Evolutionary conservation across 768 basidiomycete genomes (phyloP).

Genomic region (Pholiota conissans): DNA sequence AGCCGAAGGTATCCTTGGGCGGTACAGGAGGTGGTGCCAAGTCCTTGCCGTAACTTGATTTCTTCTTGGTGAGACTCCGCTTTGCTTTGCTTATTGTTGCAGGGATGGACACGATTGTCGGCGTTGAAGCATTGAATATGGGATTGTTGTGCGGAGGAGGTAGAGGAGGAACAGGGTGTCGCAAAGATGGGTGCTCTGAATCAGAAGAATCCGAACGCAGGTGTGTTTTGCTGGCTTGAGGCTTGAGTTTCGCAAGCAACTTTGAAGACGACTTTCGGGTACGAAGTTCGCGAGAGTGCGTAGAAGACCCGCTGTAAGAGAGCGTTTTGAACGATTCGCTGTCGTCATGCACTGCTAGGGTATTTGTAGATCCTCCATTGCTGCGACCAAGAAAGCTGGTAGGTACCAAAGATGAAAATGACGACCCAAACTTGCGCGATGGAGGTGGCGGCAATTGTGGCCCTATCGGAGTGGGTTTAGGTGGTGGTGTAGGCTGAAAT

Average conservation of each 20-base stretch:
- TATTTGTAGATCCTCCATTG: conserved; percentile 23
- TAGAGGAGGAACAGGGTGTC: conserved; percentile 31
- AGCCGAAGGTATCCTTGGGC: not conserved
- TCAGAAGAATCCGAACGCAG: conserved; percentile 33
- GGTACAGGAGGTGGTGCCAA: not conserved
- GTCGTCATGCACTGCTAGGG: conserved; percentile 30
- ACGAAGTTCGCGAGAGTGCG: conserved; percentile 35
- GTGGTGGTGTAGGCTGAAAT: conserved; percentile 42
- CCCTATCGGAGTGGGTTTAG: conserved; percentile 27
- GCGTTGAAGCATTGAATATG: not conserved
- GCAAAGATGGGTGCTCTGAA: conserved; percentile 36
- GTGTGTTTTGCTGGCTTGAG: conserved; percentile 38
- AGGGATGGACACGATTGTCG: not conserved
- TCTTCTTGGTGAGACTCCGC: not conserved
- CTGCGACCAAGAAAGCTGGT: not conserved
- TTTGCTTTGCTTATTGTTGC: not conserved
- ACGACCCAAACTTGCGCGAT: conserved; percentile 35
- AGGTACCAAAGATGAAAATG: conserved; percentile 6
- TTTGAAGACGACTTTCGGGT: conserved; percentile 46
- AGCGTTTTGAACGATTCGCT: conserved; percentile 23
- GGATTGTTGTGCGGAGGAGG: conserved; percentile 18
- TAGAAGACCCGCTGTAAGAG: conserved; percentile 26
- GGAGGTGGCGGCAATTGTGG: conserved; percentile 9
- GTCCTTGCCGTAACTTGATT: not conserved
- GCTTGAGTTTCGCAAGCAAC: conserved; percentile 41